These are phyloP conservation scores for Neonectria faginata DNA, from an alignment of 2,329 filamentous ascomycete genomes.

Conservation along the genomic window DNA sequence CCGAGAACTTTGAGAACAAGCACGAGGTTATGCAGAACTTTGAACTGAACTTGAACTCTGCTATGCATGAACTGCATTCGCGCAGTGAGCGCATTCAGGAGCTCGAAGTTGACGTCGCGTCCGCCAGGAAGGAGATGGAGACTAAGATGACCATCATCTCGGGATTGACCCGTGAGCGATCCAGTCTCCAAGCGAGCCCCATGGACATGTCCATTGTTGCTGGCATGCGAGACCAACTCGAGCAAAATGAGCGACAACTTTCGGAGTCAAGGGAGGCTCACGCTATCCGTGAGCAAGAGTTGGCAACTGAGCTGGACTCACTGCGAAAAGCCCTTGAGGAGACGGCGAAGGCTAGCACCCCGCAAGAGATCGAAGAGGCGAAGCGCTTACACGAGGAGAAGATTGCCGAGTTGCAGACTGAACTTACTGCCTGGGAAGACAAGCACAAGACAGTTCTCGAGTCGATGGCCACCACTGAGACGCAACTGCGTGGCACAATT, in stretches of 20 bases:
- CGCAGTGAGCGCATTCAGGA: conserved; percentile 91
- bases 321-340: conserved; percentile 68
- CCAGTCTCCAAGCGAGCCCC: conserved; percentile 84
- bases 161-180: conserved; percentile 90
- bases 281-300: conserved; percentile 77
- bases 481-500: conserved; percentile 78
- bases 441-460: conserved; percentile 80
- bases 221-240: conserved; percentile 86
- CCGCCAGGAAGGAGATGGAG: conserved; percentile 95
- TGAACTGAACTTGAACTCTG: conserved; percentile 88
- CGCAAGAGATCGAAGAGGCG: conserved; percentile 47
- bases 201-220: conserved; percentile 94
- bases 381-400: conserved; percentile 63
- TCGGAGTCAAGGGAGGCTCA: conserved; percentile 78
- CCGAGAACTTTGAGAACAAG: conserved; percentile 84
- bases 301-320: conserved; percentile 76
- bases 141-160: conserved; percentile 96
- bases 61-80: conserved; percentile 90
- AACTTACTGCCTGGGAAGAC: conserved; percentile 79
- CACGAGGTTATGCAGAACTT: conserved; percentile 92
- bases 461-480: conserved; percentile 78
- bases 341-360: conserved; percentile 44
- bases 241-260: conserved; percentile 86
- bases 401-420: conserved; percentile 75
- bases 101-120: conserved; percentile 84